phyloP scores from a whole-genome alignment of 1,139 yeast genomes.

The Candida albicans region DNA sequence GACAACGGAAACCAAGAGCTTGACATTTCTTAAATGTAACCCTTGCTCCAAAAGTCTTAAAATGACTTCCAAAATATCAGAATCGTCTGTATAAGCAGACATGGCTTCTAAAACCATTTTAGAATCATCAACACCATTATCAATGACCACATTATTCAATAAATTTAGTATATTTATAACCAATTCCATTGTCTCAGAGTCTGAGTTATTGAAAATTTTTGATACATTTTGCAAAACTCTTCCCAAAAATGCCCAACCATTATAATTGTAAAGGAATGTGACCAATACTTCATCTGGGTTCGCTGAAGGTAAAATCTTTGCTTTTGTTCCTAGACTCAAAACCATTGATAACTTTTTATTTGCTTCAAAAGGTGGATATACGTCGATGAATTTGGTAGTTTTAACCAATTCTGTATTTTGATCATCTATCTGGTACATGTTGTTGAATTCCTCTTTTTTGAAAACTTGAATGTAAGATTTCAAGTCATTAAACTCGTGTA shows the following conservation, averaged over 20 bases:
- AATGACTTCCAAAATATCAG: conserved; percentile 69
- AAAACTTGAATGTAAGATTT: conserved; percentile 57
- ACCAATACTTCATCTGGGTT: conserved; percentile 51
- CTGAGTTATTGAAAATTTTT: conserved; percentile 34
- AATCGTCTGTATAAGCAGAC: conserved; percentile 61
- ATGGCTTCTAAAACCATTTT: conserved; percentile 52
- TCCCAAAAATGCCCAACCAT: conserved; percentile 88
- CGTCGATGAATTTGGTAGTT: conserved; percentile 39
- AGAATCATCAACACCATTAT: conserved; percentile 41
- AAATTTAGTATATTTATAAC: conserved; percentile 53
- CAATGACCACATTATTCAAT: conserved; percentile 48
- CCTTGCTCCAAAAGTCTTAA: conserved; percentile 69
- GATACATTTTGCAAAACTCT: conserved; percentile 68
- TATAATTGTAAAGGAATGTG: conserved; percentile 69
- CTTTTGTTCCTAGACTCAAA: conserved; percentile 59
- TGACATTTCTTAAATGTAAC: conserved; percentile 53
- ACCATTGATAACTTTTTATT: conserved; percentile 46
- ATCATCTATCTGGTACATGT: conserved; percentile 48
- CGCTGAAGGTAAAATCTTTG: conserved; percentile 59
- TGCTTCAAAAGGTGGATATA: conserved; percentile 52
- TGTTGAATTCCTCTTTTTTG: conserved; percentile 35
- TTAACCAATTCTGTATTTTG: conserved; percentile 53
- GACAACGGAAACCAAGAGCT: conserved; percentile 48
- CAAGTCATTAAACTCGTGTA: conserved; percentile 58
- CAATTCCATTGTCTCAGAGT: conserved; percentile 35